Percentiles rank a stretch among this genome's conserved stretches.
Conservation (phyloP, 1,284 basidiomycete genomes). For the Ustilago bromivora region DNA sequence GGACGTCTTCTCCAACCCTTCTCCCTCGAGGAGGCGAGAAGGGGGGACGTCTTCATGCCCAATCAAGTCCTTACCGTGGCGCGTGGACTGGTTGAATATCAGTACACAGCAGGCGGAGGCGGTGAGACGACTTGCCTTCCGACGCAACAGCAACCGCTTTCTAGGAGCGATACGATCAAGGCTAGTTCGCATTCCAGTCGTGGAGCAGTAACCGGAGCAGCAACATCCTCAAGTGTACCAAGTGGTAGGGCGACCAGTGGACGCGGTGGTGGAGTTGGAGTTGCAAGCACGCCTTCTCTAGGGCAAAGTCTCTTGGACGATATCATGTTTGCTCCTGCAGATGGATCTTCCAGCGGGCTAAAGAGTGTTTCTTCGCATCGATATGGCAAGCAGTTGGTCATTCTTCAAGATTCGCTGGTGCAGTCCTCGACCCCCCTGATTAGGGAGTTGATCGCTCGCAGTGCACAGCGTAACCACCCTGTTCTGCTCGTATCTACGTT, state of each 20-base stretch:
- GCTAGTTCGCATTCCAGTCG: constrained; percentile 11
- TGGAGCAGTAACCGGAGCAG: background rate
- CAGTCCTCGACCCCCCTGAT: constrained; percentile 47
- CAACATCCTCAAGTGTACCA: background rate
- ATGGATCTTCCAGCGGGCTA: constrained; percentile 20
- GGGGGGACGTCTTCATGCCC: constrained; percentile 52
- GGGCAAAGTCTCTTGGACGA: constrained; percentile 43
- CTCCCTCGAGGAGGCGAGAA: background rate
- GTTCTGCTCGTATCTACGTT: constrained; percentile 35
- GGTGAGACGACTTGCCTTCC: constrained; percentile 25
- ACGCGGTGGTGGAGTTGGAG: constrained; percentile 4
- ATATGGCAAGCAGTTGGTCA: constrained; percentile 54
- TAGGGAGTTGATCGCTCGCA: constrained; percentile 48
- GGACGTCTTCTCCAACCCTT: constrained; percentile 25
- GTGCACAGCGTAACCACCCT: constrained; percentile 21
- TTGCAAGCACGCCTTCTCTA: constrained; percentile 46
- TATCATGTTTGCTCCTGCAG: constrained; percentile 28
- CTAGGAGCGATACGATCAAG: constrained; percentile 25
- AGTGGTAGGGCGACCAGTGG: constrained; percentile 6
- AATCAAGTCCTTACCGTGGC: constrained; percentile 49
- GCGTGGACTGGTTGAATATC: constrained; percentile 47
- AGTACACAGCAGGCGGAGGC: constrained; percentile 24
- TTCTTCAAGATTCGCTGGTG: constrained; percentile 57
- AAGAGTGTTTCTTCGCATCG: constrained; percentile 38
- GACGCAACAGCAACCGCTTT: background rate